A percentile compares a stretch with the other conserved stretches of the same genome.
Conservation (phyloP, 23 red algal genomes). For the Gracilaria gracilis region DNA sequence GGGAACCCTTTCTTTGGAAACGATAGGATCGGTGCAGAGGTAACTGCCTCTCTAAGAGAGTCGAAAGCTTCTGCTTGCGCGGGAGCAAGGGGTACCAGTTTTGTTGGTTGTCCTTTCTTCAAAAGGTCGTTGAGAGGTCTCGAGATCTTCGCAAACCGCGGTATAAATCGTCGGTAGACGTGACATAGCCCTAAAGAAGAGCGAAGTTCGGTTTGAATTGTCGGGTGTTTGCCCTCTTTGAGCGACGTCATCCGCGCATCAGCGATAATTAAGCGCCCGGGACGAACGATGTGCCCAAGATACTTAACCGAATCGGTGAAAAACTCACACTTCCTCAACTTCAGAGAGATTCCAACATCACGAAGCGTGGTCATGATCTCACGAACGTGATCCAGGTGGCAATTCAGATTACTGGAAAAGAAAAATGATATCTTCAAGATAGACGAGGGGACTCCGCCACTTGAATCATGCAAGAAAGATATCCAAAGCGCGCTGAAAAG, state of each 20-base stretch:
- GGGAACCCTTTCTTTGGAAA: no score
- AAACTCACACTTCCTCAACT: no score
- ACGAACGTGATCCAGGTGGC: slow-evolving; percentile 8
- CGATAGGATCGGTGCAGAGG: no score
- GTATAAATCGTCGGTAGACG: slow-evolving; percentile 4
- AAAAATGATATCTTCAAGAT: slow-evolving; percentile 47
- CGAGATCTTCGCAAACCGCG: background rate
- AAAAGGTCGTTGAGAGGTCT: background rate
- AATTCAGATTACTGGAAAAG: slow-evolving; percentile 26
- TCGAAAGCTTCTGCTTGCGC: background rate
- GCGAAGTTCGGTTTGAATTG: slow-evolving; percentile 3
- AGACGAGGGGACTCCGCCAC: slow-evolving; percentile 41
- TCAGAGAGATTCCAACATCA: background rate
- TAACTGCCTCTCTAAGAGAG: background rate
- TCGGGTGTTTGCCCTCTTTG: background rate
- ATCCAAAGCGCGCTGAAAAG: slow-evolving; percentile 26
- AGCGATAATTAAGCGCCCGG: background rate
- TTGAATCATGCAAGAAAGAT: background rate
- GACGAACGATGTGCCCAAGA: background rate
- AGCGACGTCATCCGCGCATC: background rate
- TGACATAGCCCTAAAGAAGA: background rate
- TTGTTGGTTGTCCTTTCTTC: slow-evolving; percentile 20
- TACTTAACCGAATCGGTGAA: no score
- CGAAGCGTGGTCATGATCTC: slow-evolving; percentile 11
- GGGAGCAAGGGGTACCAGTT: background rate